Percentiles rank a stretch among this genome's conserved stretches.
phyloP scores from a whole-genome alignment of 1,284 basidiomycete species.

The Chondrostereum purpureum region DNA sequence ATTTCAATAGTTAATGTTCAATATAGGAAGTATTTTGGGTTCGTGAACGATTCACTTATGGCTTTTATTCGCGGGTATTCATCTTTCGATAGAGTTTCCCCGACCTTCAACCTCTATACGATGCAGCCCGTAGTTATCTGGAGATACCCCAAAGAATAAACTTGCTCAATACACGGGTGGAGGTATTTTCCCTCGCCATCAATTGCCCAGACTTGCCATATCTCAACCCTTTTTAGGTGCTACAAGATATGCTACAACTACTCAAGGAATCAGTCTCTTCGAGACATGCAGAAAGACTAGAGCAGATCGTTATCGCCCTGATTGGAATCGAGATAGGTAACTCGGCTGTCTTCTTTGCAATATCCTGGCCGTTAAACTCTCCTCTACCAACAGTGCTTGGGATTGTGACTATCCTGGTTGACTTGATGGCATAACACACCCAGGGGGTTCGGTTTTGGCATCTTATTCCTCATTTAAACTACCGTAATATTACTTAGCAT shows the following conservation, averaged over 20 bases:
- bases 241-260: conserved; percentile 96
- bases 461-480: background rate
- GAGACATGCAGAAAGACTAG: conserved; percentile 88
- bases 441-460: background rate
- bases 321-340: conserved; percentile 85
- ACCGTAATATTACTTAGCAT: background rate
- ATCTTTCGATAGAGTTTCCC: conserved; percentile 64
- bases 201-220: background rate
- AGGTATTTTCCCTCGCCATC: conserved; percentile 42
- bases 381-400: conserved; percentile 57
- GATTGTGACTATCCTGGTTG: conserved; percentile 67
- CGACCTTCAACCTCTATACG: conserved; percentile 92
- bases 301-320: conserved; percentile 90
- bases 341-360: conserved; percentile 14
- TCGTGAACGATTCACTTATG: conserved; percentile 20
- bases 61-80: background rate
- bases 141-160: conserved; percentile 95
- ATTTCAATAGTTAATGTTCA: too few species aligned
- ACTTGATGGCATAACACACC: conserved; percentile 37
- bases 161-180: conserved; percentile 89
- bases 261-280: conserved; percentile 93
- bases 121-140: conserved; percentile 87
- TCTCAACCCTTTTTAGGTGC: conserved; percentile 44
- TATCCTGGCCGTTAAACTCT: conserved; percentile 11
- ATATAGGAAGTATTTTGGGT: conserved; percentile 90